phyloP scores from a whole-genome alignment of 139 green algal species.

The Chlamydomonas urium region DNA sequence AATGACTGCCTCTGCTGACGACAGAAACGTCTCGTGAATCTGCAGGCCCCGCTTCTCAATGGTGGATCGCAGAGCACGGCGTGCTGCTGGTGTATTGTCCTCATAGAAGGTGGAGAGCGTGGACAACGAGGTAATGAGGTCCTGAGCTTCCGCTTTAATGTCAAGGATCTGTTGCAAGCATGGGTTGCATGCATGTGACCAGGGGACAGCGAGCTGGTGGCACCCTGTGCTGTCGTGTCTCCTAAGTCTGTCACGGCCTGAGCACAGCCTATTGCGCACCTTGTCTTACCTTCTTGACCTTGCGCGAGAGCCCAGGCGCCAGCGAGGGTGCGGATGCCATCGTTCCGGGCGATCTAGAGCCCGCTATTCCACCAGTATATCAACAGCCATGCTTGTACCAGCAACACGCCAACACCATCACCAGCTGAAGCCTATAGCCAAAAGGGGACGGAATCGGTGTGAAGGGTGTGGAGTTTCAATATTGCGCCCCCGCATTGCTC shows the following conservation, averaged over 20 bases:
- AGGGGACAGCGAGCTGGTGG: too few species aligned
- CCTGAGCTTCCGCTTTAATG: constrained; percentile 76
- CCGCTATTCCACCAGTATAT: too few species aligned
- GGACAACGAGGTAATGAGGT: constrained; percentile 68
- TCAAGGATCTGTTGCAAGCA: constrained; percentile 68
- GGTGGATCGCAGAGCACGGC: constrained; percentile 44
- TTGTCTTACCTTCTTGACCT: constrained; percentile 83
- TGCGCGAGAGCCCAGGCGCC: constrained; percentile 70
- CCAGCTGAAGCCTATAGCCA: not conserved
- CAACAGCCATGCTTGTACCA: too few species aligned
- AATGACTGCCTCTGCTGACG: constrained; percentile 60
- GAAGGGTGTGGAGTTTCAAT: too few species aligned
- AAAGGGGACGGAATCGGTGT: not conserved
- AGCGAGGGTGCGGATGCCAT: constrained; percentile 26
- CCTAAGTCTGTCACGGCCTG: not conserved
- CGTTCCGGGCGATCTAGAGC: not conserved
- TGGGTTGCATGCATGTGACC: too few species aligned
- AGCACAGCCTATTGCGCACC: too few species aligned
- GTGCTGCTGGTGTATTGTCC: constrained; percentile 58
- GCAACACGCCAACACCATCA: too few species aligned
- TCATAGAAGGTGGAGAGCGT: constrained; percentile 74
- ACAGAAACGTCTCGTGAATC: constrained; percentile 77
- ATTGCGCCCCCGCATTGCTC: too few species aligned
- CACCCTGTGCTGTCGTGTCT: not conserved
- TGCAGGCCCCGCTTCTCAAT: constrained; percentile 72